Percentiles rank a stretch among this genome's conserved stretches.
Conservation (phyloP, 129 eudicot genomes). For the Saussurea involucrata region DNA sequence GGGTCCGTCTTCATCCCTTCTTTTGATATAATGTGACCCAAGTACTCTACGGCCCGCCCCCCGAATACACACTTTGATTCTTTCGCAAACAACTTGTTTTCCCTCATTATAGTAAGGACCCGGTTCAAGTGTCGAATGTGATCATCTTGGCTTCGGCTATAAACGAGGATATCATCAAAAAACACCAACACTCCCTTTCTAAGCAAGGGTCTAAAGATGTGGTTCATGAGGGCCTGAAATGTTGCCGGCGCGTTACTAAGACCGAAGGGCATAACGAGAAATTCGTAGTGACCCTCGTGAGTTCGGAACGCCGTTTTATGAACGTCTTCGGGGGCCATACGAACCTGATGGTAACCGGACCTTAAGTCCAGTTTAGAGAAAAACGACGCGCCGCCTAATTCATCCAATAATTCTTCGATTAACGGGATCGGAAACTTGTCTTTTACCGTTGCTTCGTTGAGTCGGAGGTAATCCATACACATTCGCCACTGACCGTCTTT, state of each 20-base stretch:
- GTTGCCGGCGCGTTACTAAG: background rate
- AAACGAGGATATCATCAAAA: background rate
- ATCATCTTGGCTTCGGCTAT: background rate
- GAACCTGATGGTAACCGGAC: background rate
- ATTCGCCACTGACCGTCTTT: background rate
- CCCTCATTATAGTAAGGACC: background rate
- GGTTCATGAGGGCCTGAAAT: background rate
- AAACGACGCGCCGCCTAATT: constrained; percentile 25
- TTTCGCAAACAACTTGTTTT: background rate
- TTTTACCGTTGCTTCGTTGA: background rate
- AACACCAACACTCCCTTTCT: background rate
- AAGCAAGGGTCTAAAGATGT: background rate
- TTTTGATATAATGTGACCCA: background rate
- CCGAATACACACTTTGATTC: background rate
- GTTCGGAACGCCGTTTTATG: background rate
- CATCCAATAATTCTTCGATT: background rate
- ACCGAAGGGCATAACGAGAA: background rate
- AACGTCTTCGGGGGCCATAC: background rate
- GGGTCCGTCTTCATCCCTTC: background rate
- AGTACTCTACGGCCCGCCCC: background rate
- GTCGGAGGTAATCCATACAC: background rate
- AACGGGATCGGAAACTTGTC: background rate
- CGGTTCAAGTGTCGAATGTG: background rate
- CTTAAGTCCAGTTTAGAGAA: background rate
- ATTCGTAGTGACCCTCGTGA: background rate